Percentiles rank a stretch among this genome's conserved stretches.
Conservation (phyloP, 345 rosid genomes). For the Hibiscus syriacus region DNA sequence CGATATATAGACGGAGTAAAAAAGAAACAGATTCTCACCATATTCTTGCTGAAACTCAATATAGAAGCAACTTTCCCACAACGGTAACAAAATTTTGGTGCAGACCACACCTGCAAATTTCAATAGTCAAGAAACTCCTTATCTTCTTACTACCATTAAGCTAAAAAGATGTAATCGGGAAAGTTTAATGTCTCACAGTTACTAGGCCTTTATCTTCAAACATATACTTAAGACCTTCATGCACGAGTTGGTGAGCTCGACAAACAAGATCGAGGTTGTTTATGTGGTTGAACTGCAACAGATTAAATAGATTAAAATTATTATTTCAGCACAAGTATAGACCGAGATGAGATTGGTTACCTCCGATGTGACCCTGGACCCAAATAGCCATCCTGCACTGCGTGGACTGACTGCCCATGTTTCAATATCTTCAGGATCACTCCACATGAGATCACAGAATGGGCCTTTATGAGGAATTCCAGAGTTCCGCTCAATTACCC, state of each 20-base stretch:
- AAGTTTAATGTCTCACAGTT: slow-evolving; percentile 48
- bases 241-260: slow-evolving; percentile 99
- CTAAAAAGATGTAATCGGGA: not conserved
- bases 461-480: slow-evolving; percentile 99
- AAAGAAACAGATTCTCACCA: slow-evolving; percentile 40
- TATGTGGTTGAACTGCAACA: slow-evolving; percentile 82
- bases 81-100: slow-evolving; percentile 96
- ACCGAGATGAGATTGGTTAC: slow-evolving; percentile 23
- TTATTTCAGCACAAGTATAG: not conserved
- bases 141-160: slow-evolving; percentile 9
- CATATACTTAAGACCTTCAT: slow-evolving; percentile 99
- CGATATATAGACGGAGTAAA: not conserved
- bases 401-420: slow-evolving; percentile 99
- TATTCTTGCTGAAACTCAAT: slow-evolving; percentile 90
- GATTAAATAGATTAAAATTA: slow-evolving; percentile 7
- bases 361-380: slow-evolving; percentile 97
- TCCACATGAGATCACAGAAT: slow-evolving; percentile 99
- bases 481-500: slow-evolving; percentile 84
- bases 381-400: slow-evolving; percentile 99
- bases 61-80: slow-evolving; percentile 99
- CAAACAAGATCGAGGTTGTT: slow-evolving; percentile 93
- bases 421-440: slow-evolving; percentile 99
- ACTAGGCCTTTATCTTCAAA: slow-evolving; percentile 99
- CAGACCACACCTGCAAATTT: slow-evolving; percentile 88
- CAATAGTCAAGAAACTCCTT: slow-evolving; percentile 19